Conservation (phyloP, 1,284 basidiomycete species). For the Abortiporus biennis region DNA sequence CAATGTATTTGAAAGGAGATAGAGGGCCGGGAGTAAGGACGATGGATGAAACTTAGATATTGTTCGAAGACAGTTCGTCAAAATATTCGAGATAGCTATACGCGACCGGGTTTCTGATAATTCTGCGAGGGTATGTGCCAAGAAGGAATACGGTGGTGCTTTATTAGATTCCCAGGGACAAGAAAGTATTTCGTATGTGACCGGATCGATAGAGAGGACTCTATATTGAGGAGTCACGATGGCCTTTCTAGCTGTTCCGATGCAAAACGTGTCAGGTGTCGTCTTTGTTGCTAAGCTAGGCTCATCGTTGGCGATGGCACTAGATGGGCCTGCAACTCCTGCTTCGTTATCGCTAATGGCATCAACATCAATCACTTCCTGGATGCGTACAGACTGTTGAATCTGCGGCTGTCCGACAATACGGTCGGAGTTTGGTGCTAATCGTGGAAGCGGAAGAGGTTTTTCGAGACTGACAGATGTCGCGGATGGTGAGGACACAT, state of each 20-base stretch:
- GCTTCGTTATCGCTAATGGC: constrained; percentile 17
- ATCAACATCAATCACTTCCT: constrained; percentile 27
- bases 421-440: too few relatives aligned
- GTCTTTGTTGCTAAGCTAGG: background rate
- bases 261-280: background rate
- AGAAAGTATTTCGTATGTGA: constrained; percentile 30
- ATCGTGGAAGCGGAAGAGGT: too few relatives aligned
- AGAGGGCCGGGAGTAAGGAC: constrained; percentile 79
- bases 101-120: constrained; percentile 78
- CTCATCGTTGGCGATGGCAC: too few relatives aligned
- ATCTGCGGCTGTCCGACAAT: constrained; percentile 4
- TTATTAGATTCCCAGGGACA: constrained; percentile 31
- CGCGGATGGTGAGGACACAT: too few relatives aligned
- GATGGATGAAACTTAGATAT: constrained; percentile 63
- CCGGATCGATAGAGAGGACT: constrained; percentile 40
- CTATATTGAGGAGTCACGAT: constrained; percentile 19
- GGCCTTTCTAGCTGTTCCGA: background rate
- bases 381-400: constrained; percentile 8
- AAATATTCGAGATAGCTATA: constrained; percentile 71
- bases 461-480: too few relatives aligned
- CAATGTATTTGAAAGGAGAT: constrained; percentile 84
- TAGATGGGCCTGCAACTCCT: background rate
- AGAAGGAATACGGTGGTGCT: constrained; percentile 75
- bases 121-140: constrained; percentile 70
- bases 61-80: constrained; percentile 77